Conservation (phyloP, 768 basidiomycete species). For the Amanita polypyramis region DNA sequence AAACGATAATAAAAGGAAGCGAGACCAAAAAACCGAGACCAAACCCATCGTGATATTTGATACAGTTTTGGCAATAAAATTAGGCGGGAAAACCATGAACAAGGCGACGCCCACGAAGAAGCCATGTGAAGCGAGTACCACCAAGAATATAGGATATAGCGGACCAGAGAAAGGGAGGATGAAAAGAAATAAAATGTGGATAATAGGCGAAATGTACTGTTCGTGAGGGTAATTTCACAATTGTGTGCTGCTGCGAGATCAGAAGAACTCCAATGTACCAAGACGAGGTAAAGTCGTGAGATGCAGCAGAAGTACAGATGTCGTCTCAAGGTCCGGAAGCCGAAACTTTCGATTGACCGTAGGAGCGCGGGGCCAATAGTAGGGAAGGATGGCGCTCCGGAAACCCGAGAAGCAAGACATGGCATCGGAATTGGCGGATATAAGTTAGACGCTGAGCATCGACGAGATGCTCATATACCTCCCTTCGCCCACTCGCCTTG, state of each 20-base stretch:
- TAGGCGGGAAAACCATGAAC: not conserved
- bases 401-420: constrained; percentile 5
- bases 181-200: constrained; percentile 1
- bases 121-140: not conserved
- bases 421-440: constrained; percentile 4
- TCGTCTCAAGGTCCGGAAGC: not conserved
- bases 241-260: constrained; percentile 2
- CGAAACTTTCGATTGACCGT: not conserved
- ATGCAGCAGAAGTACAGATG: constrained; percentile 8
- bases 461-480: constrained; percentile 6
- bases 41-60: constrained; percentile 8
- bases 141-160: constrained; percentile 4
- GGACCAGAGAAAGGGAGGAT: not conserved
- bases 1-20: not conserved
- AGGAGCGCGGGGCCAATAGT: not conserved
- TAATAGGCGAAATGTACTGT: constrained; percentile 7
- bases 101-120: not conserved
- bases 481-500: constrained; percentile 8
- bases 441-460: constrained; percentile 9
- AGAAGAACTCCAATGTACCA: constrained; percentile 1
- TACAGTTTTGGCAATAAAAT: constrained; percentile 7
- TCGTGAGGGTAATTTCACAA: constrained; percentile 7
- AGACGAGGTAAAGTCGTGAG: constrained; percentile 1
- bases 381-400: not conserved
- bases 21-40: not conserved